Evolutionary conservation across 202 grass and related monocot species (phyloP), one percentile per base, ranked within the genome.

Genomic region (Hordeum pubiflorum): DNA sequence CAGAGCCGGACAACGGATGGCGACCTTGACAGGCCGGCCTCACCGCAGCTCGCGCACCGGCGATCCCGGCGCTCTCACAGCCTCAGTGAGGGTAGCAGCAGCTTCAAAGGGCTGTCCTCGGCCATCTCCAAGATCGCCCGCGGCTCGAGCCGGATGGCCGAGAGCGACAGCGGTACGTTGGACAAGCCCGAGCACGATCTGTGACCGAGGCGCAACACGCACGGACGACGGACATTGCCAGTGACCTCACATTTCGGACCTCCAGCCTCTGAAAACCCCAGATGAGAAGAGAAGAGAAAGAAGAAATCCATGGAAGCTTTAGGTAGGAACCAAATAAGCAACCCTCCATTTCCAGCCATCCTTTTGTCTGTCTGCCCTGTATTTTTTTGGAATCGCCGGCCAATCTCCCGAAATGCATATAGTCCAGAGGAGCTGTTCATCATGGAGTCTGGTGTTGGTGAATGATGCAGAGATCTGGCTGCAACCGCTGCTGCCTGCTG

Each of bases 81-180:
- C 84, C 87, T 91, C 67, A 93, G 90, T 4, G 92, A 86, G 12
- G 92, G 90, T 8, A 98, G 96, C 74, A 88, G 92, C 82, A 98
- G 96, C 83, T 95, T 98, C 84, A 95, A 98, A 48, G 92, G 96
- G 41, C 79, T 98, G n/a, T 89, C 95, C 2, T 89, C 88, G 5
- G 87, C 94, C 34, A 77, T 94, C 14, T 86, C 89, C 0, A 95
- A 60, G 78, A 89, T 98, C 22, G 90, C 92, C 3, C 96, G 90
- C 0, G 87, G 91, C 17, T 95, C 92, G 0, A 91, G 92, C 58
- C 87, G 88, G 63, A 91, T 90, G 72, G 85, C 79, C 4, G 78
- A 83, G 22, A 76, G 52, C 9, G 82, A 58, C 1, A 38, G 40
- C 5, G 10, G 34, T 6, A 40, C 38, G 8, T 13, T 67, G 50